Base-by-base conservation (phyloP, 176 grass and related monocot species). In the Puccinellia tenuiflora region DNA sequence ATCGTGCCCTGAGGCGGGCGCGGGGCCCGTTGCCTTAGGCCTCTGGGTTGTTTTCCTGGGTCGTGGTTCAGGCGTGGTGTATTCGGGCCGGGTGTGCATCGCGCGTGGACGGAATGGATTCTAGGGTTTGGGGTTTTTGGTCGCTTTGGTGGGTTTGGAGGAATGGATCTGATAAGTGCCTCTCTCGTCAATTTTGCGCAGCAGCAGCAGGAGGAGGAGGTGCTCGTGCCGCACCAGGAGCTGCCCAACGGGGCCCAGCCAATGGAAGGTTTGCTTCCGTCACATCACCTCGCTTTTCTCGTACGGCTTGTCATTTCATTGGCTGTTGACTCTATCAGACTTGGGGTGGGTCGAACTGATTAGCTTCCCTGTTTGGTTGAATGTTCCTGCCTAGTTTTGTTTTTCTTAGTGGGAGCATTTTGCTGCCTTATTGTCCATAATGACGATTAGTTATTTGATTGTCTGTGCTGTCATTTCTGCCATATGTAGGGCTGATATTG, bases 221-320 rank as follows among this genome's bases (percentile, higher is more conserved):
- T 94, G 91, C 89, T 97, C 59, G 91, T 94, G 26, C 89, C 91
- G 28, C 89, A 91, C n/a, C 85, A 79, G 82, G 94, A 97, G 59
- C 69, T 97, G 61, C 63, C 87, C 55, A 93, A 94, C 46, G 94
- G 91, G 39, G 42, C 91, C 2, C 94, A 97, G 66, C 94, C 94
- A 75, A 97, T 97, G 94, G 94, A 97, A 92, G 94, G 94, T 97
- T 73, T 26, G 71, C 21, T 85, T 83, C 50, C 15, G 54, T 24
- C 63, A 15, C 69, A 45, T 68, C n/a, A 1, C 33, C 61, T 77
- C 8, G 25, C 35, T 89, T 85, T 11, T 67, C 51, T 43, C 30
- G 11, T 24, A 37, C 29, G 9, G n/a, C 29, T 51, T 68, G 47
- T 48, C 29, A 80, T 40, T 54, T 42, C 42, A 39, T 40, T 55